Percentiles rank a stretch among this genome's conserved stretches.
Evolutionary conservation across 1,284 basidiomycete genomes (phyloP).

Genomic region (Ceratobasidium sp.): DNA sequence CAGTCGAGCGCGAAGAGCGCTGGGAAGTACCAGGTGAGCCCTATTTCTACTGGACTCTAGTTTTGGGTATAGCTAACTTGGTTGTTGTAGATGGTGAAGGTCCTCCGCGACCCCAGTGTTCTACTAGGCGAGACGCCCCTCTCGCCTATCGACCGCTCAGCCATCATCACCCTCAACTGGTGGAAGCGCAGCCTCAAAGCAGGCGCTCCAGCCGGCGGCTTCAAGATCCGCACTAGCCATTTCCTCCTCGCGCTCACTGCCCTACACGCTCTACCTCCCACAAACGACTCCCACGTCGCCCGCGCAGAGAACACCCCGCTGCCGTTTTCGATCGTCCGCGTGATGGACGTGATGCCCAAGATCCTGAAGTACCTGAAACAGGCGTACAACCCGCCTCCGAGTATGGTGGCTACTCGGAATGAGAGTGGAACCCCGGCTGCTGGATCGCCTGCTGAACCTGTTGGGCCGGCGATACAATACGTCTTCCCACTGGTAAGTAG

Average conservation of each 20-base stretch:
- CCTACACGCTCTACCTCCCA: neutral
- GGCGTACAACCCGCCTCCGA: neutral
- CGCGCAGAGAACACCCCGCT: neutral
- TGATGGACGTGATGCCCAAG: neutral
- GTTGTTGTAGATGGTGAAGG: neutral
- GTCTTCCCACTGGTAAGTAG: constrained; percentile 8
- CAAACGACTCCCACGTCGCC: constrained; percentile 11
- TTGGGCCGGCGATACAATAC: neutral
- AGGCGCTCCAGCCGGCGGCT: no score
- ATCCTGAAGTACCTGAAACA: neutral
- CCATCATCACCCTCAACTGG: neutral
- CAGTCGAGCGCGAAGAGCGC: constrained; percentile 13
- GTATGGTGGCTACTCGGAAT: neutral
- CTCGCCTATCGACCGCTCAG: neutral
- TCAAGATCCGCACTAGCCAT: constrained; percentile 26
- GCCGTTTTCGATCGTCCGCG: neutral
- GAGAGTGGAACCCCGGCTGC: neutral
- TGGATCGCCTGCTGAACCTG: neutral
- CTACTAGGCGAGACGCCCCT: constrained; percentile 13
- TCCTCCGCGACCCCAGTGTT: neutral
- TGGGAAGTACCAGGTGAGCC: constrained; percentile 22
- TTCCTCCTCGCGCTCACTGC: constrained; percentile 30
- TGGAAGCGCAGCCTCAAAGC: neutral
- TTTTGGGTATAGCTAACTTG: neutral
- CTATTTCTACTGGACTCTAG: neutral